Conservation (phyloP, 768 basidiomycete species). For the Thelephora aurantiotincta region DNA sequence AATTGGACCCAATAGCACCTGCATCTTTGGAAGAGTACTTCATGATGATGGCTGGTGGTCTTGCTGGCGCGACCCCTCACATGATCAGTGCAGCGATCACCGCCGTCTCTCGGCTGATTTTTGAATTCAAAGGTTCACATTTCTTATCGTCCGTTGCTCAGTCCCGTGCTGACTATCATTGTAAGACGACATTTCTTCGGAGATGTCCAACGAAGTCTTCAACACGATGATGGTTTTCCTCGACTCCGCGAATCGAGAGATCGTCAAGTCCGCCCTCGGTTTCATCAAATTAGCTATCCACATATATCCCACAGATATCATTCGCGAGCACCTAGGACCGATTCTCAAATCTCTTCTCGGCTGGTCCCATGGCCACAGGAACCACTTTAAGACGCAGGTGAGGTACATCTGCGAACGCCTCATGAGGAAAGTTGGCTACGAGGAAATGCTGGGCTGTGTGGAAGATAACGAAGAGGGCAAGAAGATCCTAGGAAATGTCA, state of each 20-base stretch:
- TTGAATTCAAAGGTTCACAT: conserved; percentile 82
- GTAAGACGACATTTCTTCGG: conserved; percentile 49
- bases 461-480: conserved; percentile 60
- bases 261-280: conserved; percentile 91
- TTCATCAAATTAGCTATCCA: conserved; percentile 91
- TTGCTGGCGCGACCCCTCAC: conserved; percentile 87
- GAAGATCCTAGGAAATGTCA: conserved; percentile 88
- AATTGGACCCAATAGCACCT: conserved; percentile 23
- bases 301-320: conserved; percentile 54
- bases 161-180: not conserved
- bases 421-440: conserved; percentile 81
- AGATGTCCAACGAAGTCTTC: conserved; percentile 74
- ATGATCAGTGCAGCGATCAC: conserved; percentile 98
- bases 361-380: conserved; percentile 98
- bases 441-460: conserved; percentile 63
- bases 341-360: conserved; percentile 76
- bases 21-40: conserved; percentile 86
- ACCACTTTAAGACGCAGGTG: conserved; percentile 96
- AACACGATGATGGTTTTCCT: conserved; percentile 83
- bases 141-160: not conserved
- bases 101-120: conserved; percentile 83
- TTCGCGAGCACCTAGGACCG: conserved; percentile 62
- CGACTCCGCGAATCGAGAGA: conserved; percentile 89
- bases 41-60: conserved; percentile 92
- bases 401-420: conserved; percentile 95